Evolutionary conservation across 805 yeast genomes (phyloP).

Genomic region (Lipomyces starkeyi): DNA sequence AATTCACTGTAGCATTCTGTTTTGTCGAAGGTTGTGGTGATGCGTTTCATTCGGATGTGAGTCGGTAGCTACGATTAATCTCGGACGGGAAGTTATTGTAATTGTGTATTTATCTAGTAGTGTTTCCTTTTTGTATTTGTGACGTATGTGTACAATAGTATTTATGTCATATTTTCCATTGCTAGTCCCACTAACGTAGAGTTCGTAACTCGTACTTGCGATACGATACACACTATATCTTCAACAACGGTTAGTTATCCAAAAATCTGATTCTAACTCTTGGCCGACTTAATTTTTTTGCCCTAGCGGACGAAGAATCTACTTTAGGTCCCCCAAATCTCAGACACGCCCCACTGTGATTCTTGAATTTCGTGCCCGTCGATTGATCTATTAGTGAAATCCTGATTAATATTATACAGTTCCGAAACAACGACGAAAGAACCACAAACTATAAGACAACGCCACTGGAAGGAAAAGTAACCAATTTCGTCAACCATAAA

Average conservation of each 20-base stretch:
- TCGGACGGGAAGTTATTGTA: background rate
- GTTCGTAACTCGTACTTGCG: too few species aligned
- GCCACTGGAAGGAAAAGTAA: background rate
- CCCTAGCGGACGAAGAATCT: too few species aligned
- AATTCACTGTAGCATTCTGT: background rate
- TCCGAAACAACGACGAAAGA: background rate
- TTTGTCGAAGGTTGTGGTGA: background rate
- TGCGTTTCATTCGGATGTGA: background rate
- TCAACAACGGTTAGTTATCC: too few species aligned
- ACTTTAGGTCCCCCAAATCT: too few species aligned
- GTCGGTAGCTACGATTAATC: background rate
- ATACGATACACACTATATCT: too few species aligned
- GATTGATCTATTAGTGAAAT: too few species aligned
- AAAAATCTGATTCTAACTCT: too few species aligned
- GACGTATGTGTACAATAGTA: constrained; percentile 2
- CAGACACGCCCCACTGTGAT: too few species aligned
- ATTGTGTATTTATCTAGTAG: background rate
- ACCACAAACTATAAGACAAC: background rate
- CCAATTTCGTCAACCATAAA: background rate
- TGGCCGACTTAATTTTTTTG: too few species aligned
- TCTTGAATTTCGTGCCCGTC: too few species aligned
- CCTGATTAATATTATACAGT: background rate
- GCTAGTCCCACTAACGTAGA: too few species aligned
- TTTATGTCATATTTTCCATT: background rate
- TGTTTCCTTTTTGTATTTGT: background rate